Percentiles rank a stretch among this genome's conserved stretches.
Conservation (phyloP, 1,284 basidiomycete genomes). For the Golubevia pallescens region DNA sequence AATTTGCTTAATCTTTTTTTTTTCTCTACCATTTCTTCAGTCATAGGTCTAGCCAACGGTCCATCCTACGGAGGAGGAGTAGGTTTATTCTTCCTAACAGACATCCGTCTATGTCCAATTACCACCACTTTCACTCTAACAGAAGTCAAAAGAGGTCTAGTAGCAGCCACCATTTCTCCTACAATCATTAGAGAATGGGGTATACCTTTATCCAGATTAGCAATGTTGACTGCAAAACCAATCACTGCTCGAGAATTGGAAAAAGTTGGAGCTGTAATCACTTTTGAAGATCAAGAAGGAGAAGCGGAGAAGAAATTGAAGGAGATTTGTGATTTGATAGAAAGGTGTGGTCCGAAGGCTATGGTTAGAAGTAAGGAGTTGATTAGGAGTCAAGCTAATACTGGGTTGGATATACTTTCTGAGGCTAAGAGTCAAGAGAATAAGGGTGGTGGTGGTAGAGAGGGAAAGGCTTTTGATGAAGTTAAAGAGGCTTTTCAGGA, state of each 20-base stretch:
- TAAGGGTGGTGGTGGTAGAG: no score
- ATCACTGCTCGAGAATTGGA: neutral
- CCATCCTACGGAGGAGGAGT: no score
- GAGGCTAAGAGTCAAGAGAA: no score
- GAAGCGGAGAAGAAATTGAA: neutral
- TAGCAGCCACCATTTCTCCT: neutral
- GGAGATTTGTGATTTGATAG: neutral
- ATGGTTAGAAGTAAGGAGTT: slow-evolving; percentile 1
- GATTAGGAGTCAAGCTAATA: neutral
- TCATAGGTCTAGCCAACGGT: no score
- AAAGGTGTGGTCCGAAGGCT: neutral
- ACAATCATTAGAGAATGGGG: neutral
- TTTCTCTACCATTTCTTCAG: no score
- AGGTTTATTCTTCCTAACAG: no score
- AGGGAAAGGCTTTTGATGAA: no score
- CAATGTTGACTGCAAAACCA: neutral
- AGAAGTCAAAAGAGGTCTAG: neutral
- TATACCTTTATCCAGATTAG: neutral
- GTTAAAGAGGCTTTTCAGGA: no score
- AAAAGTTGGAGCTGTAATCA: neutral
- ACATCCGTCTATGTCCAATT: no score
- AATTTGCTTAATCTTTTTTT: no score
- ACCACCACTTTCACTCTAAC: neutral
- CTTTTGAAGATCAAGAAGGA: neutral
- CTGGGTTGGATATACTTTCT: neutral